Conservation (phyloP, 352 stramenopile genomes). For the Pythium aristosporum region DNA sequence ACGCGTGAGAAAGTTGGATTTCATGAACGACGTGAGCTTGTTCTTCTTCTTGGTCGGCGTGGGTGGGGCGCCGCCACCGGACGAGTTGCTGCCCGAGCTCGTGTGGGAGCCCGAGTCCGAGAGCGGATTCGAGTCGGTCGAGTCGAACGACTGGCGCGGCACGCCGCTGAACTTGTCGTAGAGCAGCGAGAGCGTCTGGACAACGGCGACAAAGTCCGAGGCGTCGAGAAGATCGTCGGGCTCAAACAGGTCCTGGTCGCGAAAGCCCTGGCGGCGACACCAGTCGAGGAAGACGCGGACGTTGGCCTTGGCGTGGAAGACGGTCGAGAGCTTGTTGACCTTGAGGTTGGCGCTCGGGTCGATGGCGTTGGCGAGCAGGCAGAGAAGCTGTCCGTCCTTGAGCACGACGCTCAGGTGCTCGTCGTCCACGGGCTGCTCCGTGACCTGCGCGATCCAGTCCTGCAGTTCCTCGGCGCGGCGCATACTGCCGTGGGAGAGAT, state of each 20-base stretch:
- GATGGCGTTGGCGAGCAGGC: slow-evolving; percentile 80
- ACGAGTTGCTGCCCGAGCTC: slow-evolving; percentile 56
- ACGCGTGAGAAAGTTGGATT: slow-evolving; percentile 64
- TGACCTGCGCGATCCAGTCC: slow-evolving; percentile 84
- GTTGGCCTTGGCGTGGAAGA: slow-evolving; percentile 88
- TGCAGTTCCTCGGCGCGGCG: slow-evolving; percentile 79
- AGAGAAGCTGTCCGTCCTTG: slow-evolving; percentile 85
- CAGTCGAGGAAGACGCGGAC: slow-evolving; percentile 81
- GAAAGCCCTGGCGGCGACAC: slow-evolving; percentile 67
- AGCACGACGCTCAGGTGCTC: slow-evolving; percentile 83
- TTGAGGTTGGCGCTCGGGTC: slow-evolving; percentile 74
- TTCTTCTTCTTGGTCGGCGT: slow-evolving; percentile 53
- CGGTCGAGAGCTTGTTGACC: slow-evolving; percentile 87
- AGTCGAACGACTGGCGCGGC: slow-evolving; percentile 48
- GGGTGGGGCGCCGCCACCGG: slow-evolving; percentile 34
- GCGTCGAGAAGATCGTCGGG: slow-evolving; percentile 75
- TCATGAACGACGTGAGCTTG: slow-evolving; percentile 83
- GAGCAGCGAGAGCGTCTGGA: slow-evolving; percentile 80
- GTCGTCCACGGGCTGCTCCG: slow-evolving; percentile 58
- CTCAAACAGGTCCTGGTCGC: slow-evolving; percentile 75
- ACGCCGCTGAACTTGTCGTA: slow-evolving; percentile 76
- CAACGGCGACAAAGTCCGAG: slow-evolving; percentile 56
- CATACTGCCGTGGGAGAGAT: slow-evolving; percentile 24
- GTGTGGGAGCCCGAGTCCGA: slow-evolving; percentile 71
- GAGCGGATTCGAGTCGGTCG: slow-evolving; percentile 51